Base-by-base conservation (phyloP, 306 rosid genomes). In the Ochetophila trinervis region DNA sequence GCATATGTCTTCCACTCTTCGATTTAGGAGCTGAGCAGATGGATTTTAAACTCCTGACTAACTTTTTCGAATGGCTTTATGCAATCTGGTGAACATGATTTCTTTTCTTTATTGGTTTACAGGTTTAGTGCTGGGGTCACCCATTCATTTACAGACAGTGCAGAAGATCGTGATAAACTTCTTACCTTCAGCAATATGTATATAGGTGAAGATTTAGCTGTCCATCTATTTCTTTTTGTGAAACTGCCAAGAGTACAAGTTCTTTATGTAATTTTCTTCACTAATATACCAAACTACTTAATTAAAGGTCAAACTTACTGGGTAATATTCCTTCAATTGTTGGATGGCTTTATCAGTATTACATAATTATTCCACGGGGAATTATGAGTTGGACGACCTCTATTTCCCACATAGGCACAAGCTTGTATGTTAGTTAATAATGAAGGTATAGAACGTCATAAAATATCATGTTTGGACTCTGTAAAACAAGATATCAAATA, bases 61-160 rank as follows among this genome's bases (percentile, higher is more conserved):
- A 48, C 50, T 66, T 57, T 53, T 58, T 53, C 16, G 61, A 35
- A 44, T 58, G 62, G 56, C 14, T 47, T 64, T 36, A 30, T 73
- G 54, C 57, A 65, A 49, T 65, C 61, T 51, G 69, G 51, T 62
- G 50, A 53, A 35, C 68, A 24, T 47, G 49, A 68, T 57, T 62
- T 2, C 23, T 63, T 18, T 52, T 60, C 70, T 68, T 53, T 70
- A 56, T 53, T 77, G 14, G 62, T 60, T 36, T 66, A 49, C 88
- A 89, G 97, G 82, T 89, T 93, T 68, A 74, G 70, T 62, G 88
- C 72, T 45, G 97, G 97, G 74, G 97, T 93, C 52, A 60, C 92
- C 67, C 98, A 93, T 81, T 89, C 98, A 68, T 93, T 93, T 86
- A 87, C 98, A 18, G 98, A 79, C 62, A 78, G 86, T 67, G 77